These are phyloP conservation scores for Neurospora sp. DNA, from an alignment of 495 filamentous ascomycete genomes.

Conservation along the genomic window DNA sequence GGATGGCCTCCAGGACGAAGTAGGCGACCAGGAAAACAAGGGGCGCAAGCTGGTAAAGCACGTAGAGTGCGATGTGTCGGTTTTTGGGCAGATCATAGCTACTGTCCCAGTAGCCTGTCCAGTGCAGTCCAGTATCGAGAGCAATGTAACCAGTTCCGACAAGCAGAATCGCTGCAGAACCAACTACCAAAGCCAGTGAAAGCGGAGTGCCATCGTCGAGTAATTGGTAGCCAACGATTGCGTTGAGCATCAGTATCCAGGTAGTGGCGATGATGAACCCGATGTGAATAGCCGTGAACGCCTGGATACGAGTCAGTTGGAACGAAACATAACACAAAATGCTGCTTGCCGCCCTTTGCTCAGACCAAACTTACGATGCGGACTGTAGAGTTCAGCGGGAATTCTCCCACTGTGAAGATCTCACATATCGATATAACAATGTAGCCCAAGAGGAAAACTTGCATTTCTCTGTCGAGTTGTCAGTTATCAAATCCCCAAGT, in stretches of 20 bases:
- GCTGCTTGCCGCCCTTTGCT: slow-evolving; percentile 22
- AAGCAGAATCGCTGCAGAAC: slow-evolving; percentile 62
- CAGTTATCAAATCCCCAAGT: slow-evolving; percentile 7
- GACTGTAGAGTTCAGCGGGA: slow-evolving; percentile 60
- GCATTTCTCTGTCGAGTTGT: slow-evolving; percentile 68
- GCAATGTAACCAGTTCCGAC: slow-evolving; percentile 93
- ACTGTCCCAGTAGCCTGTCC: slow-evolving; percentile 64
- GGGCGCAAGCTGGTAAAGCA: slow-evolving; percentile 84
- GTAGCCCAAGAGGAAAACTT: slow-evolving; percentile 82
- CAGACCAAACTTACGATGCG: slow-evolving; percentile 48
- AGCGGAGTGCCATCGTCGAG: slow-evolving; percentile 86
- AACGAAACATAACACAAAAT: slow-evolving; percentile 3
- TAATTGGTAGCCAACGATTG: slow-evolving; percentile 83
- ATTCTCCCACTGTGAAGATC: slow-evolving; percentile 88
- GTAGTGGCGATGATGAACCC: slow-evolving; percentile 77
- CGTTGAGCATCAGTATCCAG: slow-evolving; percentile 91
- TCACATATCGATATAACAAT: slow-evolving; percentile 89
- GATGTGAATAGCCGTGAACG: slow-evolving; percentile 86
- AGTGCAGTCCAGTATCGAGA: slow-evolving; percentile 82
- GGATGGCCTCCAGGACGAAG: slow-evolving; percentile 67
- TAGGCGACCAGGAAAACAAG: slow-evolving; percentile 79
- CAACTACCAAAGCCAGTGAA: slow-evolving; percentile 64
- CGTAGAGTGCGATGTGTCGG: slow-evolving; percentile 79
- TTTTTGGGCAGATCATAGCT: slow-evolving; percentile 43
- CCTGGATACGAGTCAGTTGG: slow-evolving; percentile 37